Evolutionary conservation across 2,329 filamentous ascomycete genomes (phyloP).

Genomic region (Scedosporium aurantiacum): DNA sequence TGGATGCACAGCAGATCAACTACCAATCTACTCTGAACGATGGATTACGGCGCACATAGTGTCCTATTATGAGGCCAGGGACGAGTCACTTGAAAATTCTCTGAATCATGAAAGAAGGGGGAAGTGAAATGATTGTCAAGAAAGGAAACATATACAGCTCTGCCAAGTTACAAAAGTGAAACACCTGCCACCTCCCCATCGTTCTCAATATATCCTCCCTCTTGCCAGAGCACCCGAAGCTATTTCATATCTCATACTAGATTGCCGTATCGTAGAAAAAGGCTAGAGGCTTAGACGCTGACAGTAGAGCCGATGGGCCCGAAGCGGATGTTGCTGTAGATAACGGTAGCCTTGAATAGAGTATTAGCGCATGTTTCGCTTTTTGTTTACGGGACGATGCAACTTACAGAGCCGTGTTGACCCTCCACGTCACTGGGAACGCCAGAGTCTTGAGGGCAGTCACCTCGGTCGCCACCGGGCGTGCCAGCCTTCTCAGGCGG

Average conservation of each 20-base stretch:
- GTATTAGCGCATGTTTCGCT: not conserved
- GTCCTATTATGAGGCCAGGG: not conserved
- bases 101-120: too few species aligned
- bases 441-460: slow-evolving; percentile 16
- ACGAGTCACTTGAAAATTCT: not conserved
- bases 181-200: not conserved
- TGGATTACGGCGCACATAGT: too few species aligned
- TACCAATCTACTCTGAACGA: too few species aligned
- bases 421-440: slow-evolving; percentile 14
- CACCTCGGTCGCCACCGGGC: slow-evolving; percentile 15
- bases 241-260: not conserved
- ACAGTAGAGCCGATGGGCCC: slow-evolving; percentile 35
- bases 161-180: not conserved
- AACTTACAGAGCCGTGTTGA: slow-evolving; percentile 7
- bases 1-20: not conserved
- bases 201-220: not conserved
- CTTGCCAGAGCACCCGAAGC: not conserved
- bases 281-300: not conserved
- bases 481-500: slow-evolving; percentile 25
- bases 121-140: not conserved
- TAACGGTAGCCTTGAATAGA: slow-evolving; percentile 22
- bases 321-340: slow-evolving; percentile 37
- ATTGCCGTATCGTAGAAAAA: not conserved
- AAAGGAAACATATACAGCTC: slow-evolving; percentile 1
- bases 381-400: not conserved